Evolutionary conservation across 2,329 filamentous ascomycete species (phyloP), one percentile per base, ranked within the genome.

Genomic region (Didymella pinodella): DNA sequence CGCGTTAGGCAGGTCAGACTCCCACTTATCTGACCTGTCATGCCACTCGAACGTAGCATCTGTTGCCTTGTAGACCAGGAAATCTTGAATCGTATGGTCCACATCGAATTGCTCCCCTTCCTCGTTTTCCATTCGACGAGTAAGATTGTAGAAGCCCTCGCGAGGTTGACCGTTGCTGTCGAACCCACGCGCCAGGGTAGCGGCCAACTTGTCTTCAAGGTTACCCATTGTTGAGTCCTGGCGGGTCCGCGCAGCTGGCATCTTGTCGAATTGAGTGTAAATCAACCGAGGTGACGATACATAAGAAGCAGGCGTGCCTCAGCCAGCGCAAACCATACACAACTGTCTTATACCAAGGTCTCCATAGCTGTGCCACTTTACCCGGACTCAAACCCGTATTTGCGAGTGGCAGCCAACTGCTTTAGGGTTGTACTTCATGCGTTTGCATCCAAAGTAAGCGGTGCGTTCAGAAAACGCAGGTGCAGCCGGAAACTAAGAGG

Each of bases 71-170:
- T 80, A 82, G 40, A 82, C 66, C 4, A 86, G 70, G 63, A 85
- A 86, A 66, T 87, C 85, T n/a, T 86, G 74, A 43, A 86, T 85
- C 69, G 85, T 80, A 34, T 80, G 67, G 62, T 87, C 82, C 14
- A 85, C 80, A 18, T 85, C 82, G 22, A 79, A 67, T 40, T 80
- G 78, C 31, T 75, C 70, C n/a, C 71, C 69, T 1, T 71, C 68
- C 14, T 74, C 70, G n/a, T 62, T 65, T 16, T 75, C 72, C 73
- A 77, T 75, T 8, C 64, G 63, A 10, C 72, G 68, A 14, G 71
- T 74, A 16, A 75, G 67, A 22, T 66, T 71, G 56, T 69, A 65
- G 45, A 74, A 66, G n/a, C 73, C 74, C 4, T 68, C 67, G 43
- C 65, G 58, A 7, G 69, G 62, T n/a, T 70, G 65, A 6, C 65